A percentile compares a stretch with the other conserved stretches of the same genome.
phyloP scores from a whole-genome alignment of 306 rosid genomes.

The Pachyrhizus erosus region DNA sequence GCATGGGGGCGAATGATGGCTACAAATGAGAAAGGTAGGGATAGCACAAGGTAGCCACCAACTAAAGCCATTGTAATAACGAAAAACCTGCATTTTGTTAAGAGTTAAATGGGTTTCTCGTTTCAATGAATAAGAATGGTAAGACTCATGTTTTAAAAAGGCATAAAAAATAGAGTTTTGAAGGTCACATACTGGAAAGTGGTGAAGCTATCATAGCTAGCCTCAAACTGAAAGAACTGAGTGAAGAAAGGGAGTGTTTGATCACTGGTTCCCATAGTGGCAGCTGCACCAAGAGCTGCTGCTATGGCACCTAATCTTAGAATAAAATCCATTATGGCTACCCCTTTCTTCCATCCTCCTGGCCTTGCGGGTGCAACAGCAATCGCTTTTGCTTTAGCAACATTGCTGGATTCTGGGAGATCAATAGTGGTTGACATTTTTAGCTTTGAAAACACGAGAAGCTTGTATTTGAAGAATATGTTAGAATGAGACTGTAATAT shows the following conservation, averaged over 20 bases:
- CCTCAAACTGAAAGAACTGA: slow-evolving; percentile 91
- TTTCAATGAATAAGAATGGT: not conserved
- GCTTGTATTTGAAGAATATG: slow-evolving; percentile 3
- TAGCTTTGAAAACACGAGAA: slow-evolving; percentile 17
- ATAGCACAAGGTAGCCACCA: slow-evolving; percentile 79
- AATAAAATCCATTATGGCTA: slow-evolving; percentile 68
- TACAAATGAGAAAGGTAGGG: slow-evolving; percentile 78
- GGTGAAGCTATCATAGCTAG: slow-evolving; percentile 80
- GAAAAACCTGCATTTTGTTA: slow-evolving; percentile 75
- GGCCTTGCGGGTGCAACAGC: slow-evolving; percentile 26
- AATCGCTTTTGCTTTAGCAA: slow-evolving; percentile 50
- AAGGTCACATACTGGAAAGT: slow-evolving; percentile 67
- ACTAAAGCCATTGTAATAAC: slow-evolving; percentile 78
- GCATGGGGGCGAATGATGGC: slow-evolving; percentile 79
- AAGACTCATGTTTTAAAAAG: not conserved
- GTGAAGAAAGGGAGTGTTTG: slow-evolving; percentile 90
- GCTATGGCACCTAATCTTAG: slow-evolving; percentile 75
- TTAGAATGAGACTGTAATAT: slow-evolving; percentile 8
- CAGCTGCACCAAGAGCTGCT: slow-evolving; percentile 69
- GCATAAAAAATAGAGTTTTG: not conserved
- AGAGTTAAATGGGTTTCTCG: not conserved
- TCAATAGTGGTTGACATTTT: slow-evolving; percentile 71
- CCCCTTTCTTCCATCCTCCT: slow-evolving; percentile 70
- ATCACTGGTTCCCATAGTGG: slow-evolving; percentile 80
- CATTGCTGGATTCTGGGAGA: slow-evolving; percentile 58